Evolutionary conservation across 257 asterid genomes (phyloP), one percentile per base, ranked within the genome.

Genomic region (Haberlea rhodopensis): DNA sequence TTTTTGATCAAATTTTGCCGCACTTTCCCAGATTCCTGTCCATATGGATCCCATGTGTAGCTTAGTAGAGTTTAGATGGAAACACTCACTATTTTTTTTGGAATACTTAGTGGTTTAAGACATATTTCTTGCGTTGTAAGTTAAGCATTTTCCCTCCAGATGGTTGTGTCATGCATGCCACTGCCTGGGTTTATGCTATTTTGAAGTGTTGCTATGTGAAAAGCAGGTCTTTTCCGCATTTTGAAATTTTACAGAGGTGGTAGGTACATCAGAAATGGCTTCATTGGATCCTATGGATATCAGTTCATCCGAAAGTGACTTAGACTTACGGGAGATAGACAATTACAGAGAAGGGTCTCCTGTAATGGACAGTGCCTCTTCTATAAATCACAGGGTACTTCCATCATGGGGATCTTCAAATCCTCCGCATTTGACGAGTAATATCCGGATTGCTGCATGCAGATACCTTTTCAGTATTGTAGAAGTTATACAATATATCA

Each of bases 251-350:
- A 60, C 82, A 60, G 68, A 70, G 45, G 76, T 75, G 64, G 62
- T 56, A 48, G 54, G 63, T 76, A 40, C 31, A 46, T 55, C 70
- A 54, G 61, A 52, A 70, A 85, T 85, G 90, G 94, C 72, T 73
- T 65, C 83, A 34, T 60, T 28, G 23, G 80, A 74, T 69, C 84
- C 76, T 56, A 85, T 94, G 63, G 90, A 79, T 62, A 88, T 91
- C 75, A 84, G 90, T 73, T 91, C 97, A 1, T 67, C 96, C 15
- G 97, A 89, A 61, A 75, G 82, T 73, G 99, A 94, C 73, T 90
- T 96, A 8, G 90, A 83, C 65, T 81, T 89, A 16, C 78, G 85
- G 69, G 97, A 80, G 70, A 90, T 90, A 68, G 97, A 90, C 48
- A 79, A 83, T 63, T 94, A 94, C 55, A 70, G 28, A 56, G 85